Percentiles rank a stretch among this genome's conserved stretches.
phyloP scores from a whole-genome alignment of 768 basidiomycete species.

The Serendipita sp. region DNA sequence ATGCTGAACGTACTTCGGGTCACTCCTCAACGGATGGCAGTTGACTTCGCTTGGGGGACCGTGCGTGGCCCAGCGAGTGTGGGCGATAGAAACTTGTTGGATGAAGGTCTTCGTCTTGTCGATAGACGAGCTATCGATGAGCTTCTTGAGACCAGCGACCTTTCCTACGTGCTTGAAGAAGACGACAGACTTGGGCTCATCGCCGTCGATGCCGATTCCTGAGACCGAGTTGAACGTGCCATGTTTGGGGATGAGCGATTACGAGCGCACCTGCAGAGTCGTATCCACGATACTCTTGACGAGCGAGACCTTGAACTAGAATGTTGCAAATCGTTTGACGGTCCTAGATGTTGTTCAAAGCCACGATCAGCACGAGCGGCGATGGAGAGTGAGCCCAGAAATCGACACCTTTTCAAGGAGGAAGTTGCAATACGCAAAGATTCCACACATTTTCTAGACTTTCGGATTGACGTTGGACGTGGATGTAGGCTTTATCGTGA shows the following conservation, averaged over 20 bases:
- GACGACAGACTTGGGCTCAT: constrained; percentile 55
- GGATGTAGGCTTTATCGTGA: too few species aligned
- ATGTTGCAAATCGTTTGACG: constrained; percentile 86
- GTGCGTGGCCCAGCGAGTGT: constrained; percentile 99
- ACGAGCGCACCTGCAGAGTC: constrained; percentile 54
- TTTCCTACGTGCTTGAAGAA: constrained; percentile 99
- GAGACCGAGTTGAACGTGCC: background rate
- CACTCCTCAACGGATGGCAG: constrained; percentile 89
- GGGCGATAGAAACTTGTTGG: constrained; percentile 90
- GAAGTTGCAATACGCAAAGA: constrained; percentile 91
- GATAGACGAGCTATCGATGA: constrained; percentile 55
- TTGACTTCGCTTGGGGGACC: constrained; percentile 76
- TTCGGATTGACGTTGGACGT: background rate
- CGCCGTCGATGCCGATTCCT: constrained; percentile 81
- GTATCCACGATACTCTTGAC: constrained; percentile 97
- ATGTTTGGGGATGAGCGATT: background rate
- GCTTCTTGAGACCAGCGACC: constrained; percentile 81
- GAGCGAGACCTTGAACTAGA: constrained; percentile 75
- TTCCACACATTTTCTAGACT: constrained; percentile 62
- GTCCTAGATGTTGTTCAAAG: constrained; percentile 32
- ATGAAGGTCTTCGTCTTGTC: constrained; percentile 64
- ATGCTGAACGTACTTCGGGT: constrained; percentile 31
- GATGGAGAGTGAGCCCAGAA: constrained; percentile 7
- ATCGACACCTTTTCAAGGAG: constrained; percentile 77
- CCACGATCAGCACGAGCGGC: background rate